Conservation (phyloP, 345 rosid species). For the Chamaenerion angustifolium region DNA sequence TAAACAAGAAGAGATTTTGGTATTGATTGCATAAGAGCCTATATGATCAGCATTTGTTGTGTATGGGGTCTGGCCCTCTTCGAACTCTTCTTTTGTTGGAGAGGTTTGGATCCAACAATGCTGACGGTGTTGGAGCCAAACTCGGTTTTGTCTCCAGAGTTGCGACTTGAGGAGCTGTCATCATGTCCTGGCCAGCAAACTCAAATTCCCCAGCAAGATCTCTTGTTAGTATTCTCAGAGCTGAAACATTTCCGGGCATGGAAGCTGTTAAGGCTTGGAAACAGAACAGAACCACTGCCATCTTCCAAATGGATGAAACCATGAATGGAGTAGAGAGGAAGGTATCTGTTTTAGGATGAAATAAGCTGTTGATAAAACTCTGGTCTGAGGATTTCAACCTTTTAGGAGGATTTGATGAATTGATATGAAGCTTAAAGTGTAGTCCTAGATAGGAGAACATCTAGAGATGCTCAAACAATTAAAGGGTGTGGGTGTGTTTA, state of each 20-base stretch:
- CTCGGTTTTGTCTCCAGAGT: slow-evolving; percentile 15
- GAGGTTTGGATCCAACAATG: slow-evolving; percentile 39
- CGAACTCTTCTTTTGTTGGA: slow-evolving; percentile 52
- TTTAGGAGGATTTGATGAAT: too few species aligned
- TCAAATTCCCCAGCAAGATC: slow-evolving; percentile 6
- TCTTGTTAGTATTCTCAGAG: slow-evolving; percentile 29
- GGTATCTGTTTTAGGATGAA: neutral
- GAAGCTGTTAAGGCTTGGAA: slow-evolving; percentile 15
- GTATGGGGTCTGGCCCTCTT: slow-evolving; percentile 85
- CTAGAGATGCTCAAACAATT: too few species aligned
- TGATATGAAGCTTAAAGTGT: too few species aligned
- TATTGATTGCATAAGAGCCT: slow-evolving; percentile 1
- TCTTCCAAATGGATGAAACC: slow-evolving; percentile 19
- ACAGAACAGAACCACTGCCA: slow-evolving; percentile 27
- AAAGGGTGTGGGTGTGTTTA: slow-evolving; percentile 3
- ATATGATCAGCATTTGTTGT: slow-evolving; percentile 41
- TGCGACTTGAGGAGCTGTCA: neutral
- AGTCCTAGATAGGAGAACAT: too few species aligned
- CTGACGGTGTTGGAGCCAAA: slow-evolving; percentile 41
- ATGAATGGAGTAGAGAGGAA: slow-evolving; percentile 13
- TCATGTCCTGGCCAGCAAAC: neutral
- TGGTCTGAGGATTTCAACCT: too few species aligned
- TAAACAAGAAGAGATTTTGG: too few species aligned
- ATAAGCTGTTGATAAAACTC: neutral
- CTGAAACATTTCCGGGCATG: slow-evolving; percentile 24